These are phyloP conservation scores for Moesziomyces sp. DNA, from an alignment of 1,284 basidiomycete species.

Conservation along the genomic window DNA sequence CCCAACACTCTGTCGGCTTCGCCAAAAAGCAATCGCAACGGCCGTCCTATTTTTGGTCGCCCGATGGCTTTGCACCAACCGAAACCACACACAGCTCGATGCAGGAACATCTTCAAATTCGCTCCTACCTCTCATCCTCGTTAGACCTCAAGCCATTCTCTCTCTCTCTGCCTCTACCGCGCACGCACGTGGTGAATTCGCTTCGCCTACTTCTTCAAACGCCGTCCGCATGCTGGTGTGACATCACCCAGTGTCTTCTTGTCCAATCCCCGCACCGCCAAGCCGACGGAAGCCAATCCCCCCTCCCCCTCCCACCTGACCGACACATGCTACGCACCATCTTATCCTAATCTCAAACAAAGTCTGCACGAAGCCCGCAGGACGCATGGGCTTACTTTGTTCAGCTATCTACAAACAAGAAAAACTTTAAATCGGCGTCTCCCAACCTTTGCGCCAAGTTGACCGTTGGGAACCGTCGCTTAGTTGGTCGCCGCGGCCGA, in stretches of 20 bases:
- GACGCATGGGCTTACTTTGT: neutral
- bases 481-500: constrained; percentile 29
- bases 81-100: neutral
- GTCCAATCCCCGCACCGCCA: neutral
- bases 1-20: too few relatives aligned
- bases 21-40: too few relatives aligned
- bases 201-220: too few relatives aligned
- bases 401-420: neutral
- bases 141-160: too few relatives aligned
- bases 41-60: neutral
- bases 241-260: too few relatives aligned
- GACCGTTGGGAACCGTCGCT: neutral
- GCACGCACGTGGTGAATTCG: too few relatives aligned
- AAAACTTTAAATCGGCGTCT: neutral
- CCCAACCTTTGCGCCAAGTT: too few relatives aligned
- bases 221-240: too few relatives aligned
- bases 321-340: neutral
- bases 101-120: neutral
- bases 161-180: too few relatives aligned
- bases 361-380: neutral
- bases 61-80: too few relatives aligned
- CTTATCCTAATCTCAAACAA: neutral
- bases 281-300: neutral
- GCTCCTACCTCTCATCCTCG: too few relatives aligned
- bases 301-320: neutral